phyloP scores from a whole-genome alignment of 768 basidiomycete species.

The Chalciporus piperatus region DNA sequence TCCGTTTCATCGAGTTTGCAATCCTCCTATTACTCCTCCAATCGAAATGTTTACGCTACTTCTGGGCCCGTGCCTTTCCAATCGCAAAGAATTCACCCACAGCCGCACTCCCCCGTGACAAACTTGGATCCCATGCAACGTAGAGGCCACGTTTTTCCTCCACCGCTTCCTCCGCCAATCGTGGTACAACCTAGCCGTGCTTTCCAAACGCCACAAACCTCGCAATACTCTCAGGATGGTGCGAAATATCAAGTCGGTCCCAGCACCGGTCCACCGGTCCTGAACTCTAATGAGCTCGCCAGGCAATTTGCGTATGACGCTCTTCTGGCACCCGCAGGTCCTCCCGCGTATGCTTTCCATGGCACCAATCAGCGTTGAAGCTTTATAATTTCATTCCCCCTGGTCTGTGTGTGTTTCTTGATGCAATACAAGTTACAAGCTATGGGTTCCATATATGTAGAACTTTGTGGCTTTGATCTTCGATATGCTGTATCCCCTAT shows the following conservation, averaged over 20 bases:
- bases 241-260: conserved; percentile 1
- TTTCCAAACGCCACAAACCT: neutral
- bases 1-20: neutral
- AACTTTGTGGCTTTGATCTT: too few species aligned
- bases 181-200: neutral
- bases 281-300: conserved; percentile 9
- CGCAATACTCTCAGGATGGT: conserved; percentile 3
- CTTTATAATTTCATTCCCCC: neutral
- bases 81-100: neutral
- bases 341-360: conserved; percentile 4
- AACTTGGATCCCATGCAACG: conserved; percentile 2
- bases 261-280: conserved; percentile 4
- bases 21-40: neutral
- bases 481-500: too few species aligned
- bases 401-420: neutral
- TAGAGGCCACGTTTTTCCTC: neutral
- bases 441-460: neutral
- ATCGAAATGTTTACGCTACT: neutral
- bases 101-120: neutral
- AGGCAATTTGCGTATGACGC: conserved; percentile 8
- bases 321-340: neutral
- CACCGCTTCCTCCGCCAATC: neutral
- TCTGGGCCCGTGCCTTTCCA: neutral
- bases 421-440: neutral
- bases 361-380: conserved; percentile 2